Evolutionary conservation across 2,329 filamentous ascomycete genomes (phyloP).

Genomic region (Diaporthe citri): DNA sequence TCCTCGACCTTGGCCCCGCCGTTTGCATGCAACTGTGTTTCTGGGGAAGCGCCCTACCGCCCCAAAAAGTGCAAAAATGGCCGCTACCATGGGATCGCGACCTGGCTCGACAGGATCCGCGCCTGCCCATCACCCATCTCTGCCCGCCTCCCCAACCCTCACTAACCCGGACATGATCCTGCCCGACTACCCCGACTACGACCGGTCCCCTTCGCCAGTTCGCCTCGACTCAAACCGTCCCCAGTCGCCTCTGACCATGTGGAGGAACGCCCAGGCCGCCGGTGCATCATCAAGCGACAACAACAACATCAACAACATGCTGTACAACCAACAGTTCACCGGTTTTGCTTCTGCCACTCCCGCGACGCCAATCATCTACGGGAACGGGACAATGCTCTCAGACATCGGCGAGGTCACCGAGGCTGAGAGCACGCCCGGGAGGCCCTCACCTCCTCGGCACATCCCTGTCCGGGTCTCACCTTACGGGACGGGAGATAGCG

Average conservation of each 20-base stretch:
- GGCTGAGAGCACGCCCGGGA: conserved; percentile 49
- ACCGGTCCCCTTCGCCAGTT: conserved; percentile 63
- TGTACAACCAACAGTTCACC: conserved; percentile 56
- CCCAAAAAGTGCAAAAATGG: conserved; percentile 36
- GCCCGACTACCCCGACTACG: conserved; percentile 82
- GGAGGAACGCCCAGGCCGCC: conserved; percentile 60
- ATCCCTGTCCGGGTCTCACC: conserved; percentile 41
- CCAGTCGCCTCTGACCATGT: conserved; percentile 64
- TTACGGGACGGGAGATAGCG: conserved; percentile 45
- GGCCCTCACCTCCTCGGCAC: conserved; percentile 50
- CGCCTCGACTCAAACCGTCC: conserved; percentile 61
- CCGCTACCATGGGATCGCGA: conserved; percentile 46
- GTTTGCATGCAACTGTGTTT: conserved; percentile 13
- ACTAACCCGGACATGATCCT: conserved; percentile 97
- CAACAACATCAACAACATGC: conserved; percentile 53
- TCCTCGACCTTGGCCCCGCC: conserved; percentile 9
- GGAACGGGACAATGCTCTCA: conserved; percentile 77
- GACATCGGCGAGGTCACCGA: conserved; percentile 42
- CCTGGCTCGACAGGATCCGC: conserved; percentile 46
- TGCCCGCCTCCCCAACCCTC: conserved; percentile 84
- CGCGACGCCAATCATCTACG: conserved; percentile 75
- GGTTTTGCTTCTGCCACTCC: conserved; percentile 61
- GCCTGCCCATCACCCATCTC: conserved; percentile 56
- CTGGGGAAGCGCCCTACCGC: conserved; percentile 14
- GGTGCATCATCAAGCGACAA: conserved; percentile 48